phyloP scores from a whole-genome alignment of 2,329 filamentous ascomycete genomes.

The Leptographium radiaticola region DNA sequence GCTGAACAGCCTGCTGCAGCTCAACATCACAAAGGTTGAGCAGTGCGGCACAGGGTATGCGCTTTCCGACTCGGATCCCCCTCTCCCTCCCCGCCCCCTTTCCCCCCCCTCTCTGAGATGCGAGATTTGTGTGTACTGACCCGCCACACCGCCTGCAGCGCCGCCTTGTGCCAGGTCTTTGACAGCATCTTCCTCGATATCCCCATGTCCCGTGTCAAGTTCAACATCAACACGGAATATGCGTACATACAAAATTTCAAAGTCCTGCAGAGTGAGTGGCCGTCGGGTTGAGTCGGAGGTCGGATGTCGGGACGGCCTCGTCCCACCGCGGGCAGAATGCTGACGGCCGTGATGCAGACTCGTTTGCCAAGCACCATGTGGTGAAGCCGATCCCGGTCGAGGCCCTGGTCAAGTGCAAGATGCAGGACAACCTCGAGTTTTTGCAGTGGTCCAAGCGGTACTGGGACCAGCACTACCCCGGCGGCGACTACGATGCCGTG shows the following conservation, averaged over 20 bases:
- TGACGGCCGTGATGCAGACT: slow-evolving; percentile 36
- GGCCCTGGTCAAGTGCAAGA: slow-evolving; percentile 90
- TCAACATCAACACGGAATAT: slow-evolving; percentile 95
- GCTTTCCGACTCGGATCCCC: slow-evolving; percentile 19
- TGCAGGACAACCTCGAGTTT: slow-evolving; percentile 99
- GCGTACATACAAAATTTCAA: slow-evolving; percentile 99
- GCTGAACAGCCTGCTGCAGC: slow-evolving; percentile 94
- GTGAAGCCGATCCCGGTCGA: slow-evolving; percentile 86
- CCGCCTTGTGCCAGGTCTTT: slow-evolving; percentile 92
- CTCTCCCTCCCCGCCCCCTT: slow-evolving; percentile 15
- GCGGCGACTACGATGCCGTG: slow-evolving; percentile 90
- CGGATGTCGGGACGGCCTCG: too few relatives aligned
- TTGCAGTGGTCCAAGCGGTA: slow-evolving; percentile 93
- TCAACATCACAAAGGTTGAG: slow-evolving; percentile 97
- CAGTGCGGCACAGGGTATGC: slow-evolving; percentile 89
- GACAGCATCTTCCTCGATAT: slow-evolving; percentile 96
- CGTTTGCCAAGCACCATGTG: slow-evolving; percentile 74
- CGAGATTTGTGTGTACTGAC: background rate
- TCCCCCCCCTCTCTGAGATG: background rate
- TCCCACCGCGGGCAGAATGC: background rate
- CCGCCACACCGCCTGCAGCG: slow-evolving; percentile 37
- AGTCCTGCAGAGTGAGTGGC: slow-evolving; percentile 72
- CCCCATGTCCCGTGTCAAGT: slow-evolving; percentile 92
- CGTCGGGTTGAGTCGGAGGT: background rate
- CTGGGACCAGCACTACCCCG: slow-evolving; percentile 97